Conservation (phyloP, 768 basidiomycete genomes). For the Boletus edulis region DNA sequence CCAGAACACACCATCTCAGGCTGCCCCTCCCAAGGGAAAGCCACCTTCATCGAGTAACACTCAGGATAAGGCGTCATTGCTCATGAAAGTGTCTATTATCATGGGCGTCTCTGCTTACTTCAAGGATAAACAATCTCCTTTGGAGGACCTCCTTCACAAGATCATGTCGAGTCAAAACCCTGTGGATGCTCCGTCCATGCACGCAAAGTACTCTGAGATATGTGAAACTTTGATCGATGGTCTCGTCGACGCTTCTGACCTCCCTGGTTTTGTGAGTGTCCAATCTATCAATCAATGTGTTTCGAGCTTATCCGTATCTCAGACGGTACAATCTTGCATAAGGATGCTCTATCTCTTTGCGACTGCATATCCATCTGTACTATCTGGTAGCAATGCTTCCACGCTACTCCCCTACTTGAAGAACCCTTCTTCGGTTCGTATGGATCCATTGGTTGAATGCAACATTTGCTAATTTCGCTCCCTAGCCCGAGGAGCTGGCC, state of each 20-base stretch:
- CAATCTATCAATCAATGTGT: background rate
- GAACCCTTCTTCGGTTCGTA: slow-evolving; percentile 68
- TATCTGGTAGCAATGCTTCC: slow-evolving; percentile 82
- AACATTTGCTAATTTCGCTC: background rate
- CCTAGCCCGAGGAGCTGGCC: slow-evolving; percentile 75
- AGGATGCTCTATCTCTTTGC: slow-evolving; percentile 82
- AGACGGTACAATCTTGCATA: slow-evolving; percentile 84
- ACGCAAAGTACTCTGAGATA: slow-evolving; percentile 72
- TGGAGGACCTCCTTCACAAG: slow-evolving; percentile 83
- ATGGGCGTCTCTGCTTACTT: slow-evolving; percentile 84
- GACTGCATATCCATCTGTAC: slow-evolving; percentile 76
- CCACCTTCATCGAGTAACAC: slow-evolving; percentile 26
- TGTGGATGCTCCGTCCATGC: slow-evolving; percentile 49
- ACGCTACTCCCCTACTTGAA: slow-evolving; percentile 90
- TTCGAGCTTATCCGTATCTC: background rate
- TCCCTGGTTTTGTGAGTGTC: slow-evolving; percentile 69
- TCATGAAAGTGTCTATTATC: slow-evolving; percentile 73
- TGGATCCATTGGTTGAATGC: background rate
- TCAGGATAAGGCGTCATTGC: slow-evolving; percentile 53
- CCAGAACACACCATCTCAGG: slow-evolving; percentile 34
- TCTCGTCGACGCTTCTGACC: slow-evolving; percentile 80
- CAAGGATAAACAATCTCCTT: slow-evolving; percentile 76
- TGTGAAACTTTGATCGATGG: slow-evolving; percentile 86
- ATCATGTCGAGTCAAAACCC: slow-evolving; percentile 75
- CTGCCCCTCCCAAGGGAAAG: slow-evolving; percentile 38